Evolutionary conservation across 1,139 yeast species (phyloP).

Genomic region (Debaryomycetaceae sp.): DNA sequence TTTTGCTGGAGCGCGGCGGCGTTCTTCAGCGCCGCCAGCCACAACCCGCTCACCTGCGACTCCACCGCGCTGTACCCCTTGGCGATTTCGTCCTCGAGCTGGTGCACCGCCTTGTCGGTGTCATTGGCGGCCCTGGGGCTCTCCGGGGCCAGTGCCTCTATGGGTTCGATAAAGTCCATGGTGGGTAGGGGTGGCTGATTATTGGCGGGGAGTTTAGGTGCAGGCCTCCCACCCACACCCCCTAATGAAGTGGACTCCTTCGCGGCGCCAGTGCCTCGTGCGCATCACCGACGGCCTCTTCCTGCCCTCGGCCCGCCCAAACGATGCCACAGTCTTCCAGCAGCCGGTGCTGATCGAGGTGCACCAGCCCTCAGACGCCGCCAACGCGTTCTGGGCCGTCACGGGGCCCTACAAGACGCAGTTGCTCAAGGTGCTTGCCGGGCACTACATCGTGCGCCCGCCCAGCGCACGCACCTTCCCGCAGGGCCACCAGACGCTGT

Average conservation of each 20-base stretch:
- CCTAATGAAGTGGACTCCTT: slow-evolving; percentile 5
- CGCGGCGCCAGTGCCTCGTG: slow-evolving; percentile 11
- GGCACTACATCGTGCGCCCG: slow-evolving; percentile 47
- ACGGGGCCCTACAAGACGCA: slow-evolving; percentile 33
- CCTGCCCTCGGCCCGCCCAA: slow-evolving; percentile 8
- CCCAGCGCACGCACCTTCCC: slow-evolving; percentile 56
- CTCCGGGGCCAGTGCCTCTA: slow-evolving; percentile 17
- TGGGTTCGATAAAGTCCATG: slow-evolving; percentile 35
- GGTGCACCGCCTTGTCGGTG: slow-evolving; percentile 46
- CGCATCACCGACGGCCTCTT: slow-evolving; percentile 17
- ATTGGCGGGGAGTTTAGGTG: no score
- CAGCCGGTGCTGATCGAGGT: no score
- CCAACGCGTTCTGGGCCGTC: slow-evolving; percentile 23
- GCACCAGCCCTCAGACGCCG: no score
- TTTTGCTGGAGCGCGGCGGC: slow-evolving; percentile 31
- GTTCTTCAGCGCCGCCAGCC: slow-evolving; percentile 33
- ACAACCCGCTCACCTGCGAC: slow-evolving; percentile 33
- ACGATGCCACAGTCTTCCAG: no score
- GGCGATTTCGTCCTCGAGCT: slow-evolving; percentile 52
- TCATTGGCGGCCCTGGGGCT: slow-evolving; percentile 17
- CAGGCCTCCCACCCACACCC: neutral
- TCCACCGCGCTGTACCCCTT: slow-evolving; percentile 46
- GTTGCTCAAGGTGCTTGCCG: slow-evolving; percentile 30
- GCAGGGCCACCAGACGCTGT: slow-evolving; percentile 17
- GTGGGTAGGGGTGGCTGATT: slow-evolving; percentile 1